Conservation (phyloP, 2,329 filamentous ascomycete species). For the Phyllachora maydis region DNA sequence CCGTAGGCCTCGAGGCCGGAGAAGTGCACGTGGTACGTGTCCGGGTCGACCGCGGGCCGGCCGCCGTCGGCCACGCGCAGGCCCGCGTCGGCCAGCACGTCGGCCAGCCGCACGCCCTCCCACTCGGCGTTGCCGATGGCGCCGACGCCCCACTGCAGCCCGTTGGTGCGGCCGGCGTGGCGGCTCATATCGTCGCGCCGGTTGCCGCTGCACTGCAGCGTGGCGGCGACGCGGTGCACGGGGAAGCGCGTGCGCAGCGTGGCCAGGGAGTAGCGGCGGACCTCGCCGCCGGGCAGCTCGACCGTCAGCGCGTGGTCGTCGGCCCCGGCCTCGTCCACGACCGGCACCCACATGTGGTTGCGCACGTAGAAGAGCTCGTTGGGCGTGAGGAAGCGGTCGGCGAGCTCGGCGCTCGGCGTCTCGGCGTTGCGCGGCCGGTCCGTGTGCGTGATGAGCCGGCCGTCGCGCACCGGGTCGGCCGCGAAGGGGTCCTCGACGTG, state of each 20-base stretch:
- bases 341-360: constrained; percentile 44
- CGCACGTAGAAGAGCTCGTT: constrained; percentile 36
- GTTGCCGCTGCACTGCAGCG: constrained; percentile 40
- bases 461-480: constrained; percentile 29
- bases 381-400: constrained; percentile 28
- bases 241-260: constrained; percentile 32
- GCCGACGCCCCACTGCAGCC: constrained; percentile 36
- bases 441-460: constrained; percentile 27
- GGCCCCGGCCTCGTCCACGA: constrained; percentile 16
- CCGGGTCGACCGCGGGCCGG: constrained; percentile 8
- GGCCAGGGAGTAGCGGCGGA: constrained; percentile 26
- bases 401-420: constrained; percentile 26
- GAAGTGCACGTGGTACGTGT: constrained; percentile 31
- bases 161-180: constrained; percentile 24
- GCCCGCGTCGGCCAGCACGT: constrained; percentile 34
- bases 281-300: constrained; percentile 32
- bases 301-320: constrained; percentile 25
- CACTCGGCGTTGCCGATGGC: constrained; percentile 39
- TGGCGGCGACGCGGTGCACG: constrained; percentile 28
- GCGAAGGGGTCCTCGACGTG: constrained; percentile 39
- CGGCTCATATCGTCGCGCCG: constrained; percentile 37
- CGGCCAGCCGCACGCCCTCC: constrained; percentile 32
- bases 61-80: constrained; percentile 19
- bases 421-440: constrained; percentile 40
- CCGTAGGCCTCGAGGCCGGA: constrained; percentile 38